Evolutionary conservation across 2,329 filamentous ascomycete species (phyloP).

Genomic region (Cercospora citrullina): DNA sequence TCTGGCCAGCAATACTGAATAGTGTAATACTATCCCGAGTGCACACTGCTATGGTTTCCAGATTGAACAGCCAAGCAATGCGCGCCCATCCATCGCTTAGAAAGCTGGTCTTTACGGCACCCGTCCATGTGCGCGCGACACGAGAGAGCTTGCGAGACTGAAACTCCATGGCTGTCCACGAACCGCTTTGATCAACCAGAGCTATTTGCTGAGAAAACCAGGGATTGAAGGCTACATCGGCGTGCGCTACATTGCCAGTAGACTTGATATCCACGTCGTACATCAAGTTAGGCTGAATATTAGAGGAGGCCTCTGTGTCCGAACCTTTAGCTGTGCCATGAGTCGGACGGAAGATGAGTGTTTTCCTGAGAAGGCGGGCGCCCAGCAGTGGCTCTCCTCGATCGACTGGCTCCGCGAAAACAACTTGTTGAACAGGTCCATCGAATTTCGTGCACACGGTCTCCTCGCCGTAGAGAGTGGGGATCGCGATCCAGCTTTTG

Average conservation of each 20-base stretch:
- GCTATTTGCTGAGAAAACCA: conserved; percentile 61
- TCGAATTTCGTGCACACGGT: conserved; percentile 58
- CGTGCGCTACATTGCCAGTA: conserved; percentile 58
- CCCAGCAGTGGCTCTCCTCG: conserved; percentile 50
- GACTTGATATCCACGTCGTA: conserved; percentile 53
- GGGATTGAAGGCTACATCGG: conserved; percentile 66
- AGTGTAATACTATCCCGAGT: conserved; percentile 46
- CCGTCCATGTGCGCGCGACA: conserved; percentile 17
- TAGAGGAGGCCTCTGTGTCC: conserved; percentile 44
- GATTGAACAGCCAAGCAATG: conserved; percentile 51
- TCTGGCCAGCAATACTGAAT: conserved; percentile 35
- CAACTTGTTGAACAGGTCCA: conserved; percentile 56
- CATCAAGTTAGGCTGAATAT: conserved; percentile 58
- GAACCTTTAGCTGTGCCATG: conserved; percentile 27
- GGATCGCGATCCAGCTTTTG: conserved; percentile 51
- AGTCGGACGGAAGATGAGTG: conserved; percentile 51
- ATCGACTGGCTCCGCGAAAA: conserved; percentile 50
- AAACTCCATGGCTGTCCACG: conserved; percentile 69
- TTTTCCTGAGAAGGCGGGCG: conserved; percentile 49
- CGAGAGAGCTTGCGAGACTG: conserved; percentile 23
- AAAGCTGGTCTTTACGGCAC: conserved; percentile 29
- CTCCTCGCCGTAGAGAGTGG: conserved; percentile 50
- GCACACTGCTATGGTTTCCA: conserved; percentile 55
- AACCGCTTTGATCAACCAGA: conserved; percentile 64
- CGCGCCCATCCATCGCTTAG: conserved; percentile 54